Evolutionary conservation across 2,329 filamentous ascomycete genomes (phyloP), one percentile per base, ranked within the genome.

Genomic region (Phialophora chinensis): DNA sequence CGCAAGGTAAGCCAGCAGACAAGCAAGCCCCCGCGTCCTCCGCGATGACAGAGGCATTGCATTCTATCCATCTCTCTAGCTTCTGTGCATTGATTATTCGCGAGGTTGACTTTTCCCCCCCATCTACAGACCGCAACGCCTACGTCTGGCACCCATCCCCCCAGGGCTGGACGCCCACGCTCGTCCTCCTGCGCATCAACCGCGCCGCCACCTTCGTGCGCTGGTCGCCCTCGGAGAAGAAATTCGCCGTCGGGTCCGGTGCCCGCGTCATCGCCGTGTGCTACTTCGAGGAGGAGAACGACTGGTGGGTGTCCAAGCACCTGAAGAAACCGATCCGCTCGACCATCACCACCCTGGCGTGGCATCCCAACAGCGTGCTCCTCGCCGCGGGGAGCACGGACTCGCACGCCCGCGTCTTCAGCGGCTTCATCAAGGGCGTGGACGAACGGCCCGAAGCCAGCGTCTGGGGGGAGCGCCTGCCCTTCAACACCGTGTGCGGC

Each of bases 251-350:
- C 29, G 95, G 95, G 67, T 97, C 93, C 31, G 95, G 95, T 69
- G 95, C 97, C 73, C 90, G 95, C 70, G 91, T 97, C 71, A 97
- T 99, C 75, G 93, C 95, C 49, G 87, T 98, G 73, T 99, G 95
- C 85, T 98, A 98, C 83, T 99, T 99, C 74, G 95, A 99, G 77
- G 92, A 97, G 78, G 95, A 99, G 80, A 97, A 99, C 80, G 93
- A 99, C 83, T 99, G 95, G 95, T 99, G 95, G 95, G 94, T 99
- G 50, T 97, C 93, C 44, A 99, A 99, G 85, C 95, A 99, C 81
- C 82, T 99, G 76, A 98, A 98, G 88, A 99, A 98, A 86, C 95
- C 95, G 23, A 96, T 99, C 75, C 91, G 94, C 72, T 97, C 93
- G 78, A 99, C 95, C 65, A 94, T 99, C 74, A 98, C 95, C 63